Base-by-base conservation (phyloP, 2,329 filamentous ascomycete species). In the Fusarium nematophilum region DNA sequence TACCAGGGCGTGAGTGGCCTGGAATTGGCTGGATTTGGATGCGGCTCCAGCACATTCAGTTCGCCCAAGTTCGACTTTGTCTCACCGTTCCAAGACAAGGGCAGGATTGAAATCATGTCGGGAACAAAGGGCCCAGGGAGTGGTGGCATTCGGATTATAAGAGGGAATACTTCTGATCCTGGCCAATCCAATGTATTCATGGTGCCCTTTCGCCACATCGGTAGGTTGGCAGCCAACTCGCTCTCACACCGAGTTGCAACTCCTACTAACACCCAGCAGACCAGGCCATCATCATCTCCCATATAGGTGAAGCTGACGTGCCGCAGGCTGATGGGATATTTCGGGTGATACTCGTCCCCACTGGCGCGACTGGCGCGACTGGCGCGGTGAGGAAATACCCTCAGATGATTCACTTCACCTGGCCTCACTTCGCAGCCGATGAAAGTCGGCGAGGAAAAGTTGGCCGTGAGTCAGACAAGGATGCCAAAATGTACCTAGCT, bases 331-430 rank as follows among this genome's bases (percentile, higher is more conserved):
- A 47, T 18, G 33, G 27, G 9, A 26, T 26, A 6, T 46, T 31
- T 9, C 34, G 15, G 3, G 39, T 55, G 10, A n/a, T 55, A 5
- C 27, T 55, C 4, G 52, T 49, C 8, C 45, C 45, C 14, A 53
- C 51, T 8, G 51, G 43, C 10, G 44, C 51, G n/a, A 45, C 45
- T 5, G 42, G 43, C 3, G 36, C 29, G 11, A 49, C 51, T 3
- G 9, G 18, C 9, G 43, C 27, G 14, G 29, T 15, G 3, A 40
- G 29, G 14, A 33, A 21, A 15, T 49, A 48, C 14, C 44, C 51
- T 10, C 21, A 37, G 36, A 54, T 49, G 10, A 49, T 54, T 23
- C 51, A 29, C 10, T 27, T 49, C 10, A n/a, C 21, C n/a, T 48
- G 21, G 21, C 44, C 36, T 34, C 26, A 47, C n/a, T n/a, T 13